phyloP scores from a whole-genome alignment of 2,329 filamentous ascomycete species.

The Nemania abortiva region DNA sequence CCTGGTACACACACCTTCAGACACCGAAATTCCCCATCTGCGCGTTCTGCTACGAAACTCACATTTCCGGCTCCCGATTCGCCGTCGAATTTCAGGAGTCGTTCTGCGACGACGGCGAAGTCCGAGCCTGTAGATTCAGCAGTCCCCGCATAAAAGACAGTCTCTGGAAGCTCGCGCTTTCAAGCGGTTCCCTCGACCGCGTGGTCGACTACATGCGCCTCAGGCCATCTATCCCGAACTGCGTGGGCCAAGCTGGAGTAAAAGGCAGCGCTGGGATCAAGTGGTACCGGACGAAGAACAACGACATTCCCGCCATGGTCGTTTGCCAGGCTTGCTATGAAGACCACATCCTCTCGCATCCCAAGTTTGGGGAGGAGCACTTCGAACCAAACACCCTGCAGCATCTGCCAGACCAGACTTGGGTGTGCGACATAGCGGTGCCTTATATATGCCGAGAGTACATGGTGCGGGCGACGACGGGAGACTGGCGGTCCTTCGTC shows the following conservation, averaged over 20 bases:
- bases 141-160: constrained; percentile 21
- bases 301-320: constrained; percentile 28
- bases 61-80: constrained; percentile 24
- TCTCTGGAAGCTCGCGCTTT: constrained; percentile 23
- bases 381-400: constrained; percentile 21
- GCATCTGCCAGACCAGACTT: constrained; percentile 19
- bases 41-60: constrained; percentile 25
- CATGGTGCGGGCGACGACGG: constrained; percentile 12
- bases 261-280: constrained; percentile 20
- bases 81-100: constrained; percentile 16
- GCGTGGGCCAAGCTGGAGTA: constrained; percentile 15
- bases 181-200: constrained; percentile 24
- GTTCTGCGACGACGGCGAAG: constrained; percentile 18
- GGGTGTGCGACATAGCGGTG: constrained; percentile 27
- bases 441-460: constrained; percentile 29
- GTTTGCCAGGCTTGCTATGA: constrained; percentile 34
- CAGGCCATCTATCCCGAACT: constrained; percentile 24
- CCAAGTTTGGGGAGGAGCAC: constrained; percentile 21
- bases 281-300: constrained; percentile 32
- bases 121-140: constrained; percentile 19
- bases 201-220: constrained; percentile 25
- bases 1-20: constrained; percentile 27
- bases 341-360: constrained; percentile 26
- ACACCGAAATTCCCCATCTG: constrained; percentile 29
- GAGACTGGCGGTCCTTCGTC: constrained; percentile 29